Base-by-base conservation (phyloP, 148 eudicot genomes). In the Arbutus unedo region DNA sequence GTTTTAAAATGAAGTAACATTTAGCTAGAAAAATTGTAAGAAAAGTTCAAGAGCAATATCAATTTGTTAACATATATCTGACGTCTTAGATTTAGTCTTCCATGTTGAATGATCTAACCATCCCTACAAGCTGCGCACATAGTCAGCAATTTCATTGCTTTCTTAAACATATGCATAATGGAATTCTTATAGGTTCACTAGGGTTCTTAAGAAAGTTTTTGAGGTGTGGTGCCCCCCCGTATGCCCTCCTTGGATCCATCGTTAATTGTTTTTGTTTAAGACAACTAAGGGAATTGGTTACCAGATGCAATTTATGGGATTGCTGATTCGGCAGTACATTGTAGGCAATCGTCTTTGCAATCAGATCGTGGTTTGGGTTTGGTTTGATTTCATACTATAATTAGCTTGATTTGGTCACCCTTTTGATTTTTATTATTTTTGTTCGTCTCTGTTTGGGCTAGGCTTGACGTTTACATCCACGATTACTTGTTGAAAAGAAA, bases 391-490 rank as follows among this genome's bases (percentile, higher is more conserved):
- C 5, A 8, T 43, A 53, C 76, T 25, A 6, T 57, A 43, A 49
- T 72, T 83, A 51, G 81, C 53, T 74, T 76, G 41, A 74, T 59
- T 21, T 74, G 56, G 50, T 71, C 19, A 19, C 10, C 11, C 2
- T 13, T 48, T 45, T 71, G 49, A 56, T 80, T 8, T 8, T 59
- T n/a, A 7, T 45, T 66, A 47, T 19, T 31, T 16, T 2, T 78
- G 76, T 75, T 73, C 16, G 49, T 71, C 72, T 19, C 44, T 76
- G 50, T 83, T 84, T 79, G 80, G 77, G 77, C 77, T 85, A 96
- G 99, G 99, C 93, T 96, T 84, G 99, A 96, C 77, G 99, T 96
- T 59, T 96, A 96, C 86, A 96, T 96, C 88, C 97, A 96, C 78
- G 99, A 96, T 85, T 96, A 96, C 88, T 87, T 96, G 88, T 85